Evolutionary conservation across 176 grass and related monocot species (phyloP), one percentile per base, ranked within the genome.

Genomic region (Avena atlantica): DNA sequence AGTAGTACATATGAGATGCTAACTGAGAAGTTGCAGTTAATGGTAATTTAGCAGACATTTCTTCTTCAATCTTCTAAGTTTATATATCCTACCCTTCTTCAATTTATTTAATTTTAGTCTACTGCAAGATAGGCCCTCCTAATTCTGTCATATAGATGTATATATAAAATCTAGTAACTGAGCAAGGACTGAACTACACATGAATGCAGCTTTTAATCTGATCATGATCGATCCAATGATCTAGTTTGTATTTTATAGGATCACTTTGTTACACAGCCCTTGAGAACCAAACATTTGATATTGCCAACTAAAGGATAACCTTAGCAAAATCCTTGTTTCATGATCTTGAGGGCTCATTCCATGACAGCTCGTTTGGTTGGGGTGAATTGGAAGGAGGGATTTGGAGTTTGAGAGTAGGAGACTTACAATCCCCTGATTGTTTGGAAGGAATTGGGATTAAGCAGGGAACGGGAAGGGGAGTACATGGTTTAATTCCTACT

Each of bases 211-310:
- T 24, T 70, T 48, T 50, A 64, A 52, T 59, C 24, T 83, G 60
- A 63, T 63, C 79, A 13, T 57, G 20, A 67, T 34, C 34, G 20
- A 51, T 48, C 64, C 53, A 73, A 62, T 51, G 80, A 60, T 71
- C 21, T 55, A 63, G 49, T 13, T 79, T 13, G 17, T 75, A 75
- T 74, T 58, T 52, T 85, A 90, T 86, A 60, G 82, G 88, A 90
- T 88, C 63, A 83, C 83, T 90, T 81, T 9, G 44, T 71, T 82
- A 49, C 78, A 80, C 92, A 69, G 49, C 81, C 37, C 37, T 40
- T 40, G 37, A 40, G 5, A 40, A 40, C 37, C 37, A 40, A 86
- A 62, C 77, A 55, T 36, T 34, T 49, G 50, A 51, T 78, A 81
- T 68, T 75, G 74, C 24, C 64, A 83, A 83, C 14, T 1, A 50